Conservation (phyloP, 140 eudicot species). For the Oenanthe javanica region DNA sequence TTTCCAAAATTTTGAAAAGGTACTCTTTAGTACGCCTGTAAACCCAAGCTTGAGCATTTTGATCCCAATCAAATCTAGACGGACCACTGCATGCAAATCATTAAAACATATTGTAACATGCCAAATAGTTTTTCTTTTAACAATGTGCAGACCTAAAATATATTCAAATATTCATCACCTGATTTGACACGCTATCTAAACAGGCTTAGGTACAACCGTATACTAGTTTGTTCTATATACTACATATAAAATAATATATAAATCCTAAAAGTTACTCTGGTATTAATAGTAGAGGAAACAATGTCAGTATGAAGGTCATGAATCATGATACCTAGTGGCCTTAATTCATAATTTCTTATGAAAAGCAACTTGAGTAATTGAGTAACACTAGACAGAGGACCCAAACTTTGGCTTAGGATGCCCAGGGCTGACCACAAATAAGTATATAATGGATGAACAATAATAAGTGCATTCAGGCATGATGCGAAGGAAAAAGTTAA, state of each 20-base stretch:
- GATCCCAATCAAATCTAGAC: constrained; percentile 97
- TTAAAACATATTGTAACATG: background rate
- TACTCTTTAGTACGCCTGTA: constrained; percentile 69
- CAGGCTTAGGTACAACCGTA: background rate
- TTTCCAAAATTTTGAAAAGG: constrained; percentile 47
- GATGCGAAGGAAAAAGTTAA: background rate
- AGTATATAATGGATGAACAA: background rate
- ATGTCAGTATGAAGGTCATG: background rate
- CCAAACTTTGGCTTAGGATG: background rate
- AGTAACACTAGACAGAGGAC: constrained; percentile 5
- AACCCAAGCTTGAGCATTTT: constrained; percentile 56
- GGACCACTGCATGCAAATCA: constrained; percentile 71
- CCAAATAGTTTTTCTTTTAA: background rate
- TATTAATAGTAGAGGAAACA: no score
- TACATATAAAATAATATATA: background rate
- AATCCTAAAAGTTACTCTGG: background rate
- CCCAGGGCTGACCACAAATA: background rate
- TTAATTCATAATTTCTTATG: background rate
- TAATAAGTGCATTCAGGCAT: background rate
- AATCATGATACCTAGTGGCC: background rate
- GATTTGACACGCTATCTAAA: background rate
- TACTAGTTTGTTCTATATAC: background rate
- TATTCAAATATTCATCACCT: background rate
- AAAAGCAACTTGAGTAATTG: background rate
- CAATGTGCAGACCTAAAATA: background rate